Base-by-base conservation (phyloP, 176 grass and related monocot species). In the Hsuehochloa calcarea region DNA sequence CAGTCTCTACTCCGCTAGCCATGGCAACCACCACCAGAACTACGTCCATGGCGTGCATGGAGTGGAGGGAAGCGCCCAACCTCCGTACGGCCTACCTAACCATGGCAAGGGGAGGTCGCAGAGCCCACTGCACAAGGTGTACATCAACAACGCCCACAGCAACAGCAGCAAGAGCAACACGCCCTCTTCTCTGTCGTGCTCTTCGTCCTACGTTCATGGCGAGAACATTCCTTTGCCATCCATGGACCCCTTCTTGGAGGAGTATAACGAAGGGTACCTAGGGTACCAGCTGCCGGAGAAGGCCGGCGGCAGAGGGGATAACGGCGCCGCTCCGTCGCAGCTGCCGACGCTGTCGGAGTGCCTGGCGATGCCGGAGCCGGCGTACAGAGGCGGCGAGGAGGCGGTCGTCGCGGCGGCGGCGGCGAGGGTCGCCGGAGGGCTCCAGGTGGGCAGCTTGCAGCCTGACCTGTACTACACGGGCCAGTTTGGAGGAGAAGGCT, bases 331-430 rank as follows among this genome's bases (percentile, higher is more conserved):
- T 43, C 65, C 81, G 10, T 8, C 65, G 2, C 69, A 79, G 20
- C 76, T 94, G 71, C 92, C 89, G 13, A 91, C 92, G 72, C 72
- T 94, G 12, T 81, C 90, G 1, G 89, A 94, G 78, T 94, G 92
- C 92, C 70, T 94, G 61, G 82, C 90, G 52, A 91, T 94, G 87
- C 86, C 90, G 31, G 87, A 91, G n/a, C 71, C 84, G 17, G 75
- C 15, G 1, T 93, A 82, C 15, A 31, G 86, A 13, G 62, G 60
- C 0, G 46, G 41, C 0, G 39, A 17, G 4, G 75, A 47, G 10
- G 59, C 7, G 10, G 23, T 15, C 10, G 23, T n/a, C 19, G 68
- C 59, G 22, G 65, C 46, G 46, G 68, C 59, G 22, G 65, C 46
- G 46, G 59, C 4, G 29, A n/a, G 26, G 82, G 63, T 31, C 1